Evolutionary conservation across 1,284 basidiomycete species (phyloP).

Genomic region (Polyporus tsugae): DNA sequence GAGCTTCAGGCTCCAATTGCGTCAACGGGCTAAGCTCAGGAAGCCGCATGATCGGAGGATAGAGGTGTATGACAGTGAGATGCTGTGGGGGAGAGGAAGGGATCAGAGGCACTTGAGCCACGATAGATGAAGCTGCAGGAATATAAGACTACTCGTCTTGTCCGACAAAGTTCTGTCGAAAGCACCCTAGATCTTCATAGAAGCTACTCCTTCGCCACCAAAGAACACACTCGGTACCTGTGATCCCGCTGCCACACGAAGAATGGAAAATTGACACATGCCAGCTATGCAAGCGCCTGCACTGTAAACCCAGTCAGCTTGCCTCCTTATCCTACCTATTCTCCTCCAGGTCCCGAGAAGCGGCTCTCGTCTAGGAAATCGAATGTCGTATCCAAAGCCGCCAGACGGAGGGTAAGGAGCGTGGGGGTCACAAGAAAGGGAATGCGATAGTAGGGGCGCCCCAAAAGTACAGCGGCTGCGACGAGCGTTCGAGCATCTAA

Average conservation of each 20-base stretch:
- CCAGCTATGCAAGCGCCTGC: neutral
- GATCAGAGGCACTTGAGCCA: neutral
- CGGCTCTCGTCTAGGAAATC: neutral
- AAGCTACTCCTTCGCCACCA: neutral
- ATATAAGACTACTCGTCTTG: neutral
- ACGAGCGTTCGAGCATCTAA: slow-evolving; percentile 11
- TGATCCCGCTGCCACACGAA: neutral
- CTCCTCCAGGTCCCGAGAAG: neutral
- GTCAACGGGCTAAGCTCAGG: neutral
- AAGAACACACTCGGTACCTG: neutral
- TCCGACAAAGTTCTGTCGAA: neutral
- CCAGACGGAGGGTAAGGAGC: neutral
- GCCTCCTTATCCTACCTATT: neutral
- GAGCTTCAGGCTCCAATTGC: neutral
- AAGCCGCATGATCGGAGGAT: neutral
- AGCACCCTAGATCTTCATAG: neutral
- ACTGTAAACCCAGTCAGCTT: neutral
- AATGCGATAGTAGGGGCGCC: slow-evolving; percentile 9
- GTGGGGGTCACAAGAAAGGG: neutral
- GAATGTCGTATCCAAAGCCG: neutral
- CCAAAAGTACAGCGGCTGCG: slow-evolving; percentile 12
- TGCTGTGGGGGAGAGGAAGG: neutral
- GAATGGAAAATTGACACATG: slow-evolving; percentile 5
- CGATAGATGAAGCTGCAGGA: neutral
- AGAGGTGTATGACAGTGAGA: neutral